Evolutionary conservation across 1,139 yeast species (phyloP).

Genomic region (Sugiyamaella grinbergsii): DNA sequence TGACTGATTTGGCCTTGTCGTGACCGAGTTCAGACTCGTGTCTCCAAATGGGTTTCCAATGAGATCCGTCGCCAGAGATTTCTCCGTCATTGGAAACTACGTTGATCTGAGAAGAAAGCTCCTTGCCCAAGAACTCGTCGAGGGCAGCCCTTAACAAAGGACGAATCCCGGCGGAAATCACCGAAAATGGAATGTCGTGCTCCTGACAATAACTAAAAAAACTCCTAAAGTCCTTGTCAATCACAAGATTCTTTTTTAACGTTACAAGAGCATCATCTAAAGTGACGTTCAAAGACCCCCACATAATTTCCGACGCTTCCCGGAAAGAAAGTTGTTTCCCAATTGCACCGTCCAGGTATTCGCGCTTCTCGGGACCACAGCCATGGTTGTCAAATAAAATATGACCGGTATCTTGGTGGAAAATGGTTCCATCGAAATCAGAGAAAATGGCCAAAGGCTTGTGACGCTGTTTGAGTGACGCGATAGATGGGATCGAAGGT

Average conservation of each 20-base stretch:
- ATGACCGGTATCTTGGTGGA: slow-evolving; percentile 51
- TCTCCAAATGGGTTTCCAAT: slow-evolving; percentile 62
- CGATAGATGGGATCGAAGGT: slow-evolving; percentile 38
- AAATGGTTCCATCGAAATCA: slow-evolving; percentile 51
- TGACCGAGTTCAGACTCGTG: slow-evolving; percentile 67
- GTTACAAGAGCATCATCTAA: slow-evolving; percentile 57
- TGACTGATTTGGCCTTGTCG: slow-evolving; percentile 62
- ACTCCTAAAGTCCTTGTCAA: slow-evolving; percentile 61
- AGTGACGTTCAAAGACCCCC: slow-evolving; percentile 49
- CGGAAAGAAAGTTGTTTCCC: slow-evolving; percentile 45
- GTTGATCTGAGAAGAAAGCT: slow-evolving; percentile 56
- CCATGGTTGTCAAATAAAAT: slow-evolving; percentile 49
- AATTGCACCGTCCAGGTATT: slow-evolving; percentile 44
- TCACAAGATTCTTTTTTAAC: slow-evolving; percentile 53
- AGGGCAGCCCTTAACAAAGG: slow-evolving; percentile 64
- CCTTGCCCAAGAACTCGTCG: slow-evolving; percentile 58
- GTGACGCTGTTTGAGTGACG: slow-evolving; percentile 35
- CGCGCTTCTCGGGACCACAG: slow-evolving; percentile 46
- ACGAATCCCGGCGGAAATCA: slow-evolving; percentile 67
- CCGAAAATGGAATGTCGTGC: slow-evolving; percentile 59
- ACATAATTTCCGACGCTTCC: slow-evolving; percentile 49
- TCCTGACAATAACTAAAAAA: slow-evolving; percentile 57
- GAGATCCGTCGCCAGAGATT: slow-evolving; percentile 46
- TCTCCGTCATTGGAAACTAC: slow-evolving; percentile 62
- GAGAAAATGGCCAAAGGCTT: slow-evolving; percentile 45